Evolutionary conservation across 2,329 filamentous ascomycete species (phyloP).

Genomic region (Cladosporium sphaerospermum): DNA sequence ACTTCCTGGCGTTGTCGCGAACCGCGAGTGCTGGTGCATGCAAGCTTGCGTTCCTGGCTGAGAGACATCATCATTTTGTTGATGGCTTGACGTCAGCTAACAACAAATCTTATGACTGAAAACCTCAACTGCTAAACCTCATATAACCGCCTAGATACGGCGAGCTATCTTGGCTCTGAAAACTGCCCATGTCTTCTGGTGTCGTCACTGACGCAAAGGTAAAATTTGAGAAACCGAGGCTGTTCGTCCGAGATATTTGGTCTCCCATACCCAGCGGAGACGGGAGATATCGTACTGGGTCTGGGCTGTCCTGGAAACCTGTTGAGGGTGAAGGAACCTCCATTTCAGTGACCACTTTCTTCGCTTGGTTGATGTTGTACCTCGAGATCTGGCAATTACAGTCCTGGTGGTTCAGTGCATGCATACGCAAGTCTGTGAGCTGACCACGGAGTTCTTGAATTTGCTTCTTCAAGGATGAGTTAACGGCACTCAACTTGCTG

Average conservation of each 20-base stretch:
- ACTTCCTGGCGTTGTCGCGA: too few species aligned
- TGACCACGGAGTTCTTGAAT: constrained; percentile 28
- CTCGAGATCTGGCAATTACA: constrained; percentile 30
- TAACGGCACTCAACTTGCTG: constrained; percentile 32
- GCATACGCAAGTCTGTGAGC: constrained; percentile 27
- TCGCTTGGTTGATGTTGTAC: constrained; percentile 29
- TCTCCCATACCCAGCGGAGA: constrained; percentile 1
- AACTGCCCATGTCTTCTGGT: constrained; percentile 7
- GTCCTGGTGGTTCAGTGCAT: constrained; percentile 28
- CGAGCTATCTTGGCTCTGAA: constrained; percentile 5
- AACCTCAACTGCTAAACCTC: too few species aligned
- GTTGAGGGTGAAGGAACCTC: constrained; percentile 18
- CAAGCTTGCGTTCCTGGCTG: too few species aligned
- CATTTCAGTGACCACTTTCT: constrained; percentile 17
- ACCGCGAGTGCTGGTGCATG: too few species aligned
- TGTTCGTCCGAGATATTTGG: constrained; percentile 3
- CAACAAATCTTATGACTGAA: too few species aligned
- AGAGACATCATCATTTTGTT: too few species aligned
- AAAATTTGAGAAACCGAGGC: constrained; percentile 8
- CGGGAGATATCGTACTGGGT: constrained; percentile 11
- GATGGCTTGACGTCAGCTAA: too few species aligned
- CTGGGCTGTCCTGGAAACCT: constrained; percentile 11
- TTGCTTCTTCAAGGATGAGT: constrained; percentile 27
- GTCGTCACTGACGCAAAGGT: constrained; percentile 12
- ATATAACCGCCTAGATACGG: constrained; percentile 5